Evolutionary conservation across 129 eudicot genomes (phyloP), one percentile per base, ranked within the genome.

Genomic region (Pseudognaphalium luteoalbum): DNA sequence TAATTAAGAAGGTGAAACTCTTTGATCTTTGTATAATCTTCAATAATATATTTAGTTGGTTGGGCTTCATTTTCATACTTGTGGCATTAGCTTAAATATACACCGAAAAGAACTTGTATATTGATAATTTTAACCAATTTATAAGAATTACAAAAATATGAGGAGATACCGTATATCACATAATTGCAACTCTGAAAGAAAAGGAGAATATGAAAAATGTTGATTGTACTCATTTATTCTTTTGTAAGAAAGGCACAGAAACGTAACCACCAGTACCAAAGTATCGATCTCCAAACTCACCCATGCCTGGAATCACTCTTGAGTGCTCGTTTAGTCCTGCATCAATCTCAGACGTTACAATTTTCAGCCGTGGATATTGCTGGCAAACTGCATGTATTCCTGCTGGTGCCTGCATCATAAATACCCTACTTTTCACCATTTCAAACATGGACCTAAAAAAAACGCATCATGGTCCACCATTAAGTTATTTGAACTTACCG

Each of bases 231-330:
- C 35, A 19, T 66, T 66, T 57, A 59, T 59, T 80, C 41, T 66
- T 80, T 30, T 69, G 71, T 75, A 69, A 30, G 56, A 69, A 79
- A 61, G 71, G 54, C 22, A 35, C 72, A 56, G 79, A 76, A 29
- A 44, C 79, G n/a, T 70, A 54, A 28, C 59, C 75, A 58, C 82
- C 87, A 19, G 98, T 90, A 33, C 98, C 97, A 63, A 93, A 93
- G 66, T 93, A 93, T 35, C 98, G 91, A 70, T 93, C 98, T 44
- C 96, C 98, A 50, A 93, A 93, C 81, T 93, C 91, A 20, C 98
- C 98, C 97, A 93, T 90, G 57, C 98, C 98, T 21, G 98, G 98
- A 66, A 93, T 85, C 37, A 93, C 97, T 3, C 70, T 85, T 58
- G 84, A 69, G 51, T 88, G 88, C 83, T 83, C 74, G 75, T 87